Conservation (phyloP, 306 rosid genomes). For the Castanea sativa region DNA sequence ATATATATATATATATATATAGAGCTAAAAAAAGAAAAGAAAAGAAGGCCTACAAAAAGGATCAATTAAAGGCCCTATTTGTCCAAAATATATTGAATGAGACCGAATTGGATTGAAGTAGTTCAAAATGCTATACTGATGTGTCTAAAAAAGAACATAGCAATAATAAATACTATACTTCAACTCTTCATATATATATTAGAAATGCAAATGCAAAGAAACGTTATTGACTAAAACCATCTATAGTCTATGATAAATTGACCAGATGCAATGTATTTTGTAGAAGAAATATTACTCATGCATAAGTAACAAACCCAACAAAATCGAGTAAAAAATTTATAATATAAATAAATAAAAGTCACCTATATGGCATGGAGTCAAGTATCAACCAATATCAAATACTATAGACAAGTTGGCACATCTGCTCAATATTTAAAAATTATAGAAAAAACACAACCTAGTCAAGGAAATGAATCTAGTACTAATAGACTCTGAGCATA, state of each 20-base stretch:
- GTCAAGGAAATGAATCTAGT: conserved; percentile 1
- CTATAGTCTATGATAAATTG: background rate
- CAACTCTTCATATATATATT: too few species aligned
- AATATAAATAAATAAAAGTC: background rate
- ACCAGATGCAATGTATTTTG: background rate
- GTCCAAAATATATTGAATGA: too few species aligned
- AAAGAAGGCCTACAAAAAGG: too few species aligned
- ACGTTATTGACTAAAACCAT: too few species aligned
- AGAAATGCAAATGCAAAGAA: too few species aligned
- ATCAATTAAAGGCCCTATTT: too few species aligned
- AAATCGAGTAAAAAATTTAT: background rate
- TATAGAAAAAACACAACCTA: background rate
- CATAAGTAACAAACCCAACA: background rate
- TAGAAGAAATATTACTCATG: background rate
- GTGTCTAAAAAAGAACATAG: too few species aligned
- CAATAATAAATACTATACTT: too few species aligned
- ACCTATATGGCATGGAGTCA: background rate
- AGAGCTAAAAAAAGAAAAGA: too few species aligned
- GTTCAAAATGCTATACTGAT: too few species aligned
- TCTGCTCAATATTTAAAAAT: background rate
- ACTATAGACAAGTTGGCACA: background rate
- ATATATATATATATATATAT: too few species aligned
- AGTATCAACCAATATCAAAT: background rate
- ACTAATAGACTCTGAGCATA: background rate
- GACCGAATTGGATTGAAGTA: too few species aligned